Evolutionary conservation across 306 rosid genomes (phyloP), one percentile per base, ranked within the genome.

Genomic region (Styphnolobium japonicum): DNA sequence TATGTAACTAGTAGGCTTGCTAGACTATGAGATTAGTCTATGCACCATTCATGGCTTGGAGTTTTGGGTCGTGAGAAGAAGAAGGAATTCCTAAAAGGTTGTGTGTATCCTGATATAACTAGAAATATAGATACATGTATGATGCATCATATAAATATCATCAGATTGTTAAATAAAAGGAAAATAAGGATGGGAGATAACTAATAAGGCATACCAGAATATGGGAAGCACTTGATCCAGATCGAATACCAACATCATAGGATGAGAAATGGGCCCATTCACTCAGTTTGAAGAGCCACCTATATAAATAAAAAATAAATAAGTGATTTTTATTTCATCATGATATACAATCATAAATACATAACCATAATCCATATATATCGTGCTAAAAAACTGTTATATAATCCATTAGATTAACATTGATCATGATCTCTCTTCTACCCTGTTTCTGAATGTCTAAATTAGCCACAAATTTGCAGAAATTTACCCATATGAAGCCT

Each of bases 181-280:
- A 37, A 23, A 39, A 33, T 57, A 58, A 61, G 70, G 34, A 36
- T 64, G 46, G 45, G 48, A 46, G n/a, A n/a, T n/a, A n/a, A n/a
- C n/a, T n/a, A 75, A 74, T 72, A 73, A 66, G 75, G 37, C 61
- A 82, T 84, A 91, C 98, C 93, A 95, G 80, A 80, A 95, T 92
- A 88, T 91, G 91, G 78, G 98, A 85, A 81, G 97, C 92, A 85
- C 92, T 88, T 66, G 98, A 90, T 77, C 98, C 98, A 49, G 98
- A 88, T 72, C 91, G 89, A 73, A 95, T 80, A 69, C 98, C 98
- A 85, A 95, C 87, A 57, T 90, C 98, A 69, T 95, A 95, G 42
- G 98, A 87, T 10, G 97, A 86, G 86, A 91, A 73, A 86, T 95
- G 90, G 67, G 96, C 98, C 98, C 98, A 95, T 77, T 95, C 98